phyloP scores from a whole-genome alignment of 768 basidiomycete genomes.

The Botryobasidium botryosum region DNA sequence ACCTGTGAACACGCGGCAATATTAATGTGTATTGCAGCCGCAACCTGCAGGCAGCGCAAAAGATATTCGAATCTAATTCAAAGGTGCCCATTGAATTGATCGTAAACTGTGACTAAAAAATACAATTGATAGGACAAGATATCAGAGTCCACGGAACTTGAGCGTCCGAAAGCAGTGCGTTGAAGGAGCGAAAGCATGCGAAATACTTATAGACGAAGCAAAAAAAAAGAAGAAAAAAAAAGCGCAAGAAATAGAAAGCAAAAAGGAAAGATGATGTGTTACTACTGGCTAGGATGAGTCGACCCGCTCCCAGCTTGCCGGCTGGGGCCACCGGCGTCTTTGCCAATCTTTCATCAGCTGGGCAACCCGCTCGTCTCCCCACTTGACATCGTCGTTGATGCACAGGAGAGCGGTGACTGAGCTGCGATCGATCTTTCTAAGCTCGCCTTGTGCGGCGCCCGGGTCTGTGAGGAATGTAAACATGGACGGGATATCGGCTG shows the following conservation, averaged over 20 bases:
- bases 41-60: no score
- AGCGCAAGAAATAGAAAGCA: background rate
- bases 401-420: constrained; percentile 7
- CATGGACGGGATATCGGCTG: background rate
- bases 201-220: constrained; percentile 1
- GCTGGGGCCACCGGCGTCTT: constrained; percentile 1
- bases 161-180: background rate
- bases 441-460: background rate
- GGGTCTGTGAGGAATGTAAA: background rate
- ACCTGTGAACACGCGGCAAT: no score
- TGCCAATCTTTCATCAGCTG: constrained; percentile 7
- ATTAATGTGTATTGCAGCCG: no score
- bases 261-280: no score
- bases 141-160: no score
- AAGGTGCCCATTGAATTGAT: no score
- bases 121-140: no score
- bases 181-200: background rate
- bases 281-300: no score
- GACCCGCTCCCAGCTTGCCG: constrained; percentile 7
- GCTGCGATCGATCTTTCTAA: background rate
- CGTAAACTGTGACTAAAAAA: no score
- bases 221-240: constrained; percentile 3
- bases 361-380: constrained; percentile 2
- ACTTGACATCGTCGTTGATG: constrained; percentile 12
- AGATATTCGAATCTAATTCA: background rate